Evolutionary conservation across 1,284 basidiomycete species (phyloP).

Genomic region (Phellopilus nigrolimitatus): DNA sequence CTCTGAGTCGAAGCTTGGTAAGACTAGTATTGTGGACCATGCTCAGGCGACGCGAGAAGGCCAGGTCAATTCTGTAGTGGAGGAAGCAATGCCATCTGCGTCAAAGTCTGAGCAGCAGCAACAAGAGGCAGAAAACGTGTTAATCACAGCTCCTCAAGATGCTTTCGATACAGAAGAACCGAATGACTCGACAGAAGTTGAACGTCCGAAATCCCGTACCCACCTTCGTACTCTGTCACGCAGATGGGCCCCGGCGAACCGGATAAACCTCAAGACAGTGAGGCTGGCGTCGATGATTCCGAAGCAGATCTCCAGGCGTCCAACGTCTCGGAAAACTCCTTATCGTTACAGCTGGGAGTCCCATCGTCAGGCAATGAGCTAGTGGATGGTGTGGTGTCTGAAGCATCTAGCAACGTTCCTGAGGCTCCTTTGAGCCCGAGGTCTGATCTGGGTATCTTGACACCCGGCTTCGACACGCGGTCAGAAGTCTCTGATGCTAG

Average conservation of each 20-base stretch:
- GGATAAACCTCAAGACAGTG: neutral
- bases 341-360: neutral
- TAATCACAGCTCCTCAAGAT: neutral
- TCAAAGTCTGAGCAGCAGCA: neutral
- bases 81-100: neutral
- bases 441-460: constrained; percentile 12
- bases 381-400: constrained; percentile 1
- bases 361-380: neutral
- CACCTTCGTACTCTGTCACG: constrained; percentile 18
- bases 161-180: neutral
- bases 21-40: no score
- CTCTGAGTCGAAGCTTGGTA: no score
- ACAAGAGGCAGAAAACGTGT: neutral
- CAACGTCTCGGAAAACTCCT: neutral
- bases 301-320: neutral
- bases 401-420: constrained; percentile 12
- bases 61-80: neutral
- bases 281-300: neutral
- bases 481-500: constrained; percentile 21
- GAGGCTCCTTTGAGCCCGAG: constrained; percentile 14
- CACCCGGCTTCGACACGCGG: constrained; percentile 15
- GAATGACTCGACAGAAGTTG: neutral
- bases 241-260: constrained; percentile 14
- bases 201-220: constrained; percentile 19
- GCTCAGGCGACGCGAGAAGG: neutral